These are phyloP conservation scores for Atkinsonella hypoxylon DNA, from an alignment of 2,329 filamentous ascomycete species.

Conservation along the genomic window DNA sequence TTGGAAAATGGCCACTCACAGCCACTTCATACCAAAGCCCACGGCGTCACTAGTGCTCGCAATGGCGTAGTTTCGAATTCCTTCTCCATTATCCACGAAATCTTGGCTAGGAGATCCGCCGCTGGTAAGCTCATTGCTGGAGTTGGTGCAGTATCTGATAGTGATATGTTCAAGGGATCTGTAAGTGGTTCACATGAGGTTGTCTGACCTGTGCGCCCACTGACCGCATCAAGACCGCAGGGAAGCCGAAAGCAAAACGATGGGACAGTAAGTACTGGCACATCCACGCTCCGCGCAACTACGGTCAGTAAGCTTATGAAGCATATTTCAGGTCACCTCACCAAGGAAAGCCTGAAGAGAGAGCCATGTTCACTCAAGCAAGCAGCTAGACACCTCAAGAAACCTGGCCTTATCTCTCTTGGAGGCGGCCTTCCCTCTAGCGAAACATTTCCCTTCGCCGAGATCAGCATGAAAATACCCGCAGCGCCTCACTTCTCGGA, in stretches of 20 bases:
- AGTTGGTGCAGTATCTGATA: conserved; percentile 64
- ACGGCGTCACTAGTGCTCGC: conserved; percentile 10
- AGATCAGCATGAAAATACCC: conserved; percentile 64
- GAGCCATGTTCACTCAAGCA: conserved; percentile 66
- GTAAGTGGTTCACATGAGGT: conserved; percentile 28
- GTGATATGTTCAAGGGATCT: conserved; percentile 72
- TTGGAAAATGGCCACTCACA: conserved; percentile 5
- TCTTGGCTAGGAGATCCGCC: conserved; percentile 42
- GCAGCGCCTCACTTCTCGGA: conserved; percentile 58
- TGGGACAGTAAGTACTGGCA: conserved; percentile 62
- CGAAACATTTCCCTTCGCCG: conserved; percentile 85
- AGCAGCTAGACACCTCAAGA: conserved; percentile 68
- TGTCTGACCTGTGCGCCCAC: not conserved
- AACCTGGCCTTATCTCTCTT: conserved; percentile 77
- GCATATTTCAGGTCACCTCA: conserved; percentile 40
- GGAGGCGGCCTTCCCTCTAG: conserved; percentile 82
- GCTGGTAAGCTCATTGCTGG: conserved; percentile 62
- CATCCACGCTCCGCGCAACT: not conserved
- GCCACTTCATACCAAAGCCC: conserved; percentile 6
- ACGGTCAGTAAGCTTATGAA: not conserved
- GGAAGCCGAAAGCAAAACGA: conserved; percentile 65
- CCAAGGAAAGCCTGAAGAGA: conserved; percentile 46
- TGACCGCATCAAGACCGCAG: conserved; percentile 17
- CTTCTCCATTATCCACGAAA: conserved; percentile 18
- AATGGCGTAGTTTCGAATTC: conserved; percentile 2